These are phyloP conservation scores for Yamadazyma laniorum DNA, from an alignment of 805 yeast species.

Conservation along the genomic window DNA sequence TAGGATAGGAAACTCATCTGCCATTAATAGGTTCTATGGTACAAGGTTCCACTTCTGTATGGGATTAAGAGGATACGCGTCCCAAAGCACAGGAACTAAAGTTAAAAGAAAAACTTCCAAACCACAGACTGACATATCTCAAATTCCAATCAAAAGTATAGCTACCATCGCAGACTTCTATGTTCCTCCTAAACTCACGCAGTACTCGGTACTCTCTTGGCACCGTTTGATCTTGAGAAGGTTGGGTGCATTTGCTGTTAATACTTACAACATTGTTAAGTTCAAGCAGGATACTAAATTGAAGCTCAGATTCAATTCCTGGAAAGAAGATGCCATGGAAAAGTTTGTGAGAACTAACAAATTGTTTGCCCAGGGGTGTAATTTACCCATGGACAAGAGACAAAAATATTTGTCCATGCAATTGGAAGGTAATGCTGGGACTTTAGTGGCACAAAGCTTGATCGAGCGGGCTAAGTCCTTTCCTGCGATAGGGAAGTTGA, in stretches of 20 bases:
- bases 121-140: constrained; percentile 30
- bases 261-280: constrained; percentile 53
- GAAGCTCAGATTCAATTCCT: constrained; percentile 61
- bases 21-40: too few species aligned
- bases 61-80: constrained; percentile 5
- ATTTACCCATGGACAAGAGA: constrained; percentile 26
- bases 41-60: too few species aligned
- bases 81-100: not conserved
- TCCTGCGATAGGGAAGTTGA: constrained; percentile 58
- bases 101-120: constrained; percentile 3
- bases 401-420: constrained; percentile 46
- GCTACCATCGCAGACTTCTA: constrained; percentile 45
- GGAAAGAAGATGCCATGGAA: constrained; percentile 86
- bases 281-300: constrained; percentile 43
- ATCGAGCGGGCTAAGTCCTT: constrained; percentile 33
- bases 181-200: constrained; percentile 35
- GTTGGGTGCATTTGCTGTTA: constrained; percentile 64
- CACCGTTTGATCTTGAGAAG: constrained; percentile 54
- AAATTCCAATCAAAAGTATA: constrained; percentile 37
- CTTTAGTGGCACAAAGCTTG: constrained; percentile 30
- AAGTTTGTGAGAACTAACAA: constrained; percentile 74
- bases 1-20: not conserved
- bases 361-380: constrained; percentile 63
- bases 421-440: constrained; percentile 35
- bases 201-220: constrained; percentile 35